Conservation (phyloP, 208 protist genomes). For the Blastocrithidia nonstop region DNA sequence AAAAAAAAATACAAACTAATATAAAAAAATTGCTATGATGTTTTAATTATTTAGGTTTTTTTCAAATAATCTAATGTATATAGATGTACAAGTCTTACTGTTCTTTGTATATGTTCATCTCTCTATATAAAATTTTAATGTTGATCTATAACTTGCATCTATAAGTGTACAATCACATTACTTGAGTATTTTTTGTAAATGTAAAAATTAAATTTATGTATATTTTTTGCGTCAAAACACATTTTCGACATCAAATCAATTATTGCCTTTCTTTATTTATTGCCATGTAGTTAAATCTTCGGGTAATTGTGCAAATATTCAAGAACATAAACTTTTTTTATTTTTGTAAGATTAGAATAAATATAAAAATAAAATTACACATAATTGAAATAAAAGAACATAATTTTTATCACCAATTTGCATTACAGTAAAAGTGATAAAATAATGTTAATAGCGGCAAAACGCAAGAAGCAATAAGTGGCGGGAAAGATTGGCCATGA, state of each 20-base stretch:
- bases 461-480: constrained; percentile 40
- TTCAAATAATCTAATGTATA: background rate
- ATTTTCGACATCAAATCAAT: too few species aligned
- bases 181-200: too few species aligned
- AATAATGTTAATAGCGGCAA: constrained; percentile 29
- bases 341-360: background rate
- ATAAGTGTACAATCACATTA: too few species aligned
- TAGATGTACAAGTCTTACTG: background rate
- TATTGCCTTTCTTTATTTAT: background rate
- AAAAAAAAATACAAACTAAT: constrained; percentile 7
- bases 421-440: constrained; percentile 5
- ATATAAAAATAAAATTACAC: constrained; percentile 5
- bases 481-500: constrained; percentile 74
- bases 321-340: too few species aligned
- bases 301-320: too few species aligned
- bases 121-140: too few species aligned
- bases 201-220: too few species aligned
- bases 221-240: too few species aligned
- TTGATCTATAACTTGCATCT: background rate
- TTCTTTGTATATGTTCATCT: too few species aligned
- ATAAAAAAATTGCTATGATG: too few species aligned
- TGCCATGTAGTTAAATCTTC: too few species aligned
- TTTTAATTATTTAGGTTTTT: too few species aligned
- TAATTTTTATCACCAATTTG: constrained; percentile 1
- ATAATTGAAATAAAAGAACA: constrained; percentile 6